Percentiles rank a stretch among this genome's conserved stretches.
Conservation (phyloP, 148 eudicot genomes). For the Rhododendron henanense region DNA sequence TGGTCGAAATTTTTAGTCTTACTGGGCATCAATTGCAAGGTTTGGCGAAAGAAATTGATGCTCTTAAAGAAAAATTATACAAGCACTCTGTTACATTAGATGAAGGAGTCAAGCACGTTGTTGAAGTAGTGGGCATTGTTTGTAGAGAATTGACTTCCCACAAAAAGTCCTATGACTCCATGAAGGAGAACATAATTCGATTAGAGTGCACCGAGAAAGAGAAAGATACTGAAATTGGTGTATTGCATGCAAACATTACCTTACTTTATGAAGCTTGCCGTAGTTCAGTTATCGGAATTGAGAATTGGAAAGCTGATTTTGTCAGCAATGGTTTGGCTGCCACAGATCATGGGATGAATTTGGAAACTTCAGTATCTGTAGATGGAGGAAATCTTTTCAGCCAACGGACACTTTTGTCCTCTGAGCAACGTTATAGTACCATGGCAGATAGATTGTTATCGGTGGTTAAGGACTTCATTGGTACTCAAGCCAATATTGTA, state of each 20-base stretch:
- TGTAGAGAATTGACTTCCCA: conserved; percentile 40
- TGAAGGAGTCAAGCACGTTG: conserved; percentile 41
- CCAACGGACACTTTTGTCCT: conserved; percentile 22
- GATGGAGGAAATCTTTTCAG: conserved; percentile 30
- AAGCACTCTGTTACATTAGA: conserved; percentile 38
- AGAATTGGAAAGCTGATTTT: conserved; percentile 43
- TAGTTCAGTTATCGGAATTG: conserved; percentile 53
- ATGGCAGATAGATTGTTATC: conserved; percentile 42
- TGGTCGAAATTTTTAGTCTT: conserved; percentile 27
- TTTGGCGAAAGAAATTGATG: conserved; percentile 37
- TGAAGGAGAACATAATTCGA: conserved; percentile 35
- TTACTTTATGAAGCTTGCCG: conserved; percentile 67
- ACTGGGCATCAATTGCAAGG: conserved; percentile 42
- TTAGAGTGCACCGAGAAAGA: conserved; percentile 54
- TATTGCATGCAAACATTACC: conserved; percentile 41
- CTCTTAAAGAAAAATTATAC: conserved; percentile 43
- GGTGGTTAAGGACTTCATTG: conserved; percentile 43
- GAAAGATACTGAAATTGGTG: conserved; percentile 44
- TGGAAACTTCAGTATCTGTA: conserved; percentile 30
- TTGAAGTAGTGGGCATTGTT: conserved; percentile 31
- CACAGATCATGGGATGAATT: conserved; percentile 27
- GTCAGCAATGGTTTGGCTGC: conserved; percentile 37
- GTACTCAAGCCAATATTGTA: conserved; percentile 31
- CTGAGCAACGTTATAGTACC: conserved; percentile 39
- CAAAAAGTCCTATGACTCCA: conserved; percentile 40